Conservation (phyloP, 352 stramenopile species). For the Nothophytophthora sp. region DNA sequence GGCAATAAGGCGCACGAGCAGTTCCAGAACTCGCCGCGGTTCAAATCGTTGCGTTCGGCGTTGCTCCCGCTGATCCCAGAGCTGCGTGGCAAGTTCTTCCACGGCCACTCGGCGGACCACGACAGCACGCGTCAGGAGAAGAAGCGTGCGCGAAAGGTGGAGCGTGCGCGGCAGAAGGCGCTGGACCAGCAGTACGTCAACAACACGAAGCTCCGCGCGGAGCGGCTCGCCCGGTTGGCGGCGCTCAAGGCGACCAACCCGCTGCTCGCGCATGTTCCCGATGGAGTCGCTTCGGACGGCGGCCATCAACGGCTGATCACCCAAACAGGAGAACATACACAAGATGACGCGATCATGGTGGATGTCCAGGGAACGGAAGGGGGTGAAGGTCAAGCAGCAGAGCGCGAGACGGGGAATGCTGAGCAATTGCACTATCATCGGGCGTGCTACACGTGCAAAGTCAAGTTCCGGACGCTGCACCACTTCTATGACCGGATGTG, state of each 20-base stretch:
- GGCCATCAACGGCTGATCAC: conserved; percentile 14
- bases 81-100: conserved; percentile 63
- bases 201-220: conserved; percentile 73
- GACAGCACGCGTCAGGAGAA: conserved; percentile 58
- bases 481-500: conserved; percentile 96
- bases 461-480: conserved; percentile 90
- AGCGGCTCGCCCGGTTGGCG: conserved; percentile 54
- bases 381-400: conserved; percentile 1
- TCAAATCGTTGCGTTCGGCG: conserved; percentile 65
- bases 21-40: conserved; percentile 47
- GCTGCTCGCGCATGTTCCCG: conserved; percentile 62
- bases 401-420: conserved; percentile 21
- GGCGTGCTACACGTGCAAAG: conserved; percentile 96
- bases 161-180: conserved; percentile 61
- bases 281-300: conserved; percentile 41
- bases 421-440: conserved; percentile 83
- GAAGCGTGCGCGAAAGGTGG: conserved; percentile 72
- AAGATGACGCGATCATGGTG: too few relatives aligned
- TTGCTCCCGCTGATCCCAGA: conserved; percentile 63
- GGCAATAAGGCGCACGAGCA: conserved; percentile 37
- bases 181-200: conserved; percentile 82
- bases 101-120: conserved; percentile 45
- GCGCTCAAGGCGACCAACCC: conserved; percentile 60
- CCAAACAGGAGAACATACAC: too few relatives aligned
- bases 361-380: conserved; percentile 10